phyloP scores from a whole-genome alignment of 331 rosid species.

The Acacia concinna region DNA sequence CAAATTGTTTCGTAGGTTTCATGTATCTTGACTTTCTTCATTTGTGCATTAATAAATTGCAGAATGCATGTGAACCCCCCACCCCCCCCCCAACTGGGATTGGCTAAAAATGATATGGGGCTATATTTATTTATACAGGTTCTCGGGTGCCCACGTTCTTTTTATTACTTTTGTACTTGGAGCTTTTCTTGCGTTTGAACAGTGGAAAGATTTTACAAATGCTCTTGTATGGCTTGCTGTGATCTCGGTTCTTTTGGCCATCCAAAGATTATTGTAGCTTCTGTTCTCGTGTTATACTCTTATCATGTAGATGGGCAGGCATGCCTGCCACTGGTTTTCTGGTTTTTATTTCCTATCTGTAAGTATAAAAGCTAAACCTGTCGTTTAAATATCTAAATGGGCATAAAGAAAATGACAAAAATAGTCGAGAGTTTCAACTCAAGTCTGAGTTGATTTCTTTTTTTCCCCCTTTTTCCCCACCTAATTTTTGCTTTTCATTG shows the following conservation, averaged over 20 bases:
- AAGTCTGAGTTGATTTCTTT: background rate
- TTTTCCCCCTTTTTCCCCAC: background rate
- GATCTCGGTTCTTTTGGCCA: constrained; percentile 31
- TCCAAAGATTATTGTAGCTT: constrained; percentile 32
- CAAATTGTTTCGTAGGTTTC: constrained; percentile 1
- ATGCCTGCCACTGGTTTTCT: constrained; percentile 27
- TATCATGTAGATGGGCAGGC: constrained; percentile 34
- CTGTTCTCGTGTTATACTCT: constrained; percentile 29
- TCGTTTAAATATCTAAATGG: background rate
- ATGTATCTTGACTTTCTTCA: constrained; percentile 10
- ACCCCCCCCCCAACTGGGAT: constrained; percentile 32
- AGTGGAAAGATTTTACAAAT: constrained; percentile 38
- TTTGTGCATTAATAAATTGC: constrained; percentile 19
- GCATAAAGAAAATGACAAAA: background rate
- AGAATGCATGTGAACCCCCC: constrained; percentile 36
- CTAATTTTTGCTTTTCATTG: background rate
- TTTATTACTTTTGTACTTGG: constrained; percentile 35
- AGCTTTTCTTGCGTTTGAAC: constrained; percentile 43
- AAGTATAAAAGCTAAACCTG: background rate
- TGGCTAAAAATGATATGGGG: constrained; percentile 35
- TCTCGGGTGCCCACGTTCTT: constrained; percentile 36
- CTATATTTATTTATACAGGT: background rate
- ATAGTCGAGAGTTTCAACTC: background rate
- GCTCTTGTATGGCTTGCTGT: constrained; percentile 45
- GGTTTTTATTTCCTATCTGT: constrained; percentile 33